Base-by-base conservation (phyloP, 129 eudicot genomes). In the Silybum marianum region DNA sequence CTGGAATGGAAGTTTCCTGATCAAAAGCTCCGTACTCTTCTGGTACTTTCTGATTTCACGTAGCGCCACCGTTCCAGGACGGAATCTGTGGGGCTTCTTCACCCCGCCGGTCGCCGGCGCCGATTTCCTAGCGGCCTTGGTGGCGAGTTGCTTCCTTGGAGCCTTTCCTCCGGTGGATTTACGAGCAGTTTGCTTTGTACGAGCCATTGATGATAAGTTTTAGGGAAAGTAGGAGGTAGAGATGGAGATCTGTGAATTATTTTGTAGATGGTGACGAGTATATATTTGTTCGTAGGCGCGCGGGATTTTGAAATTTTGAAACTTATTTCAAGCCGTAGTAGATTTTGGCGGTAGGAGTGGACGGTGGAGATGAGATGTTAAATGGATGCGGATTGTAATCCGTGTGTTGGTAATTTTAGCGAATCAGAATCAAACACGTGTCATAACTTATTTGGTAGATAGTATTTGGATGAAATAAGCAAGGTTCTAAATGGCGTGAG, bases 81-180 rank as follows among this genome's bases (percentile, higher is more conserved):
- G 42, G 68, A 79, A 79, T 9, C 83, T 30, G 48, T 79, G 83
- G 9, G 83, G 83, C 69, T 79, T 79, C 70, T 79, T 79, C 83
- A 79, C 66, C n/a, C 66, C 88, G 24, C 88, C 85, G 24, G 88
- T 85, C 38, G 88, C 85, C 36, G 88, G 88, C 3, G 88, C 88
- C 21, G 88, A 85, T 16, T 85, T 85, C 51, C 87, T 69, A 7
- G 87, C 87, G 9, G 87, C 87, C 78, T 84, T 84, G 18, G 87
- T 84, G 78, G 88, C 88, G 23, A 84, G 81, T 80, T 84, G 88
- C 81, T 84, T 84, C 40, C 88, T 51, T 7, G 84, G 87, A 25
- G 87, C 87, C 81, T 84, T 77, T 66, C 66, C 66, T 58, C 66
- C 66, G 66, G 66, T 58, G 5, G 66, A 58, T 58, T 58, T 58